Conservation (phyloP, 257 asterid genomes). For the Solanum appendiculatum region DNA sequence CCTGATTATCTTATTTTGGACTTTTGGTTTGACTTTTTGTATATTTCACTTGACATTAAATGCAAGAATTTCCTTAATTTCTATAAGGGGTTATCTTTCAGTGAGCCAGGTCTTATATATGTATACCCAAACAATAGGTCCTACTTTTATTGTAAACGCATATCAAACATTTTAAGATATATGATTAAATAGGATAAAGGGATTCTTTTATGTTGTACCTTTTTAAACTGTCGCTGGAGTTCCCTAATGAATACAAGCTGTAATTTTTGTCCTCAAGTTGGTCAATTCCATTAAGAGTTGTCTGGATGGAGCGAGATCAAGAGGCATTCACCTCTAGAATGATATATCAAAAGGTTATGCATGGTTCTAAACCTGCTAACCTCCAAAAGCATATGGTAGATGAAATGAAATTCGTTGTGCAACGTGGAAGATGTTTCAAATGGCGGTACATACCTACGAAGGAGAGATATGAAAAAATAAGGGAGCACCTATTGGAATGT, state of each 20-base stretch:
- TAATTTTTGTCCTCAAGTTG: background rate
- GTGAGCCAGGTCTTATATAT: background rate
- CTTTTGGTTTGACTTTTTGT: background rate
- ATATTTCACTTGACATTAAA: background rate
- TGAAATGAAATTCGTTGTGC: background rate
- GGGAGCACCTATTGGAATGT: slow-evolving; percentile 56
- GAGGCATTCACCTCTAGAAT: background rate
- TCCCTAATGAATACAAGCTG: background rate
- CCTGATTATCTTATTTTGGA: background rate
- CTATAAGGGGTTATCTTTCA: background rate
- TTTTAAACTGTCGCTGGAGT: background rate
- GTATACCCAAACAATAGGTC: background rate
- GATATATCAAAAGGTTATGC: slow-evolving; percentile 9
- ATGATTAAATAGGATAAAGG: background rate
- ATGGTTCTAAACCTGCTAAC: background rate
- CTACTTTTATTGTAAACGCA: background rate
- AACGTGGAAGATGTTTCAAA: slow-evolving; percentile 69
- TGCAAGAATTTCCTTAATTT: background rate
- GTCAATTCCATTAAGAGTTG: background rate
- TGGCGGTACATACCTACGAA: slow-evolving; percentile 76
- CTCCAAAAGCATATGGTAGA: background rate
- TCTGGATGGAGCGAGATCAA: background rate
- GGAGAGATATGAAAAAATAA: slow-evolving; percentile 71
- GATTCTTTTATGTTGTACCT: background rate
- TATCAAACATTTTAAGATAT: background rate